These are phyloP conservation scores for Trichoderma virens DNA, from an alignment of 495 filamentous ascomycete species.

Conservation along the genomic window DNA sequence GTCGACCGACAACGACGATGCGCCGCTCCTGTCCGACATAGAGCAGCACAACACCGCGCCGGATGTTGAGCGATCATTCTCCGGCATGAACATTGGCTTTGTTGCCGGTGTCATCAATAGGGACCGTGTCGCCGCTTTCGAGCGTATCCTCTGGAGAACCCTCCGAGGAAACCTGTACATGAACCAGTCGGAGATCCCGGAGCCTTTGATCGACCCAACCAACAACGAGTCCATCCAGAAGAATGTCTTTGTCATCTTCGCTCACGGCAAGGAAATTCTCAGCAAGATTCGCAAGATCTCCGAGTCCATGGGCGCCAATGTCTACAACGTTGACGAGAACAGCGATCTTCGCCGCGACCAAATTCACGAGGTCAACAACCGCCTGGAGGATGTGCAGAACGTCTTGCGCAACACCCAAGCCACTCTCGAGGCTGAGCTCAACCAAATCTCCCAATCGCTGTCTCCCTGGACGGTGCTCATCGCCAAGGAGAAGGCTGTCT, in stretches of 20 bases:
- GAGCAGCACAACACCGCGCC: conserved; percentile 73
- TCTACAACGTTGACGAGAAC: conserved; percentile 97
- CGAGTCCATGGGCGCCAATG: conserved; percentile 87
- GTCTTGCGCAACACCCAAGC: conserved; percentile 94
- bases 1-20: conserved; percentile 81
- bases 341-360: conserved; percentile 88
- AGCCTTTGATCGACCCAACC: conserved; percentile 84
- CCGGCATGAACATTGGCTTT: conserved; percentile 98
- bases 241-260: conserved; percentile 99
- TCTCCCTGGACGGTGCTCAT: conserved; percentile 94
- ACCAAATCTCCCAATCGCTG: conserved; percentile 81
- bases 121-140: conserved; percentile 88
- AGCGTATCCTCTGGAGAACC: conserved; percentile 94
- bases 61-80: conserved; percentile 77
- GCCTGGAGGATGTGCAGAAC: conserved; percentile 79
- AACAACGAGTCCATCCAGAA: conserved; percentile 89
- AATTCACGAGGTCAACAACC: conserved; percentile 91
- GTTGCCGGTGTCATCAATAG: conserved; percentile 95
- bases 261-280: conserved; percentile 95
- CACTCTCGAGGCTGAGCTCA: conserved; percentile 86
- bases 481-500: conserved; percentile 98
- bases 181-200: conserved; percentile 97
- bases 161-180: conserved; percentile 98
- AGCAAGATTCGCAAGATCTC: conserved; percentile 98
- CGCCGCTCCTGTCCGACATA: conserved; percentile 74